phyloP scores from a whole-genome alignment of 805 yeast genomes.

The Saccharomycopsis amapae region DNA sequence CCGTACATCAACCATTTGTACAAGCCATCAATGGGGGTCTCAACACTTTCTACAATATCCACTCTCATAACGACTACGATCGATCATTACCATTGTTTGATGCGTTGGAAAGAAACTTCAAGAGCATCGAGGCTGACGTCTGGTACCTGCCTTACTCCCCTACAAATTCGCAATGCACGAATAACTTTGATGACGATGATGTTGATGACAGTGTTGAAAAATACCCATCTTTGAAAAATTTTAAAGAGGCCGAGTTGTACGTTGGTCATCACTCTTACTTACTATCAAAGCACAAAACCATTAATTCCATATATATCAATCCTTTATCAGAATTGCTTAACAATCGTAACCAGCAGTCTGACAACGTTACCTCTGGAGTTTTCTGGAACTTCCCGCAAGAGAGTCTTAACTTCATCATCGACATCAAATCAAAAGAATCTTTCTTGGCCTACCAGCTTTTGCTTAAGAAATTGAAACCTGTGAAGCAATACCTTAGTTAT shows the following conservation, averaged over 20 bases:
- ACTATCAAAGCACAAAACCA: conserved; percentile 36
- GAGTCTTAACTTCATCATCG: conserved; percentile 41
- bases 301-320: conserved; percentile 44
- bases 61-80: conserved; percentile 70
- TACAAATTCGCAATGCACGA: conserved; percentile 16
- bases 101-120: conserved; percentile 45
- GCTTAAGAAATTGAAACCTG: conserved; percentile 37
- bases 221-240: not conserved
- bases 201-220: not conserved
- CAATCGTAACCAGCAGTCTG: not conserved
- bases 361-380: conserved; percentile 29
- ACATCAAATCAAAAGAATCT: conserved; percentile 47
- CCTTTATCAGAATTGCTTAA: conserved; percentile 42
- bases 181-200: too few relatives aligned
- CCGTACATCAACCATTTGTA: too few relatives aligned
- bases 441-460: conserved; percentile 40
- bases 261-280: conserved; percentile 57
- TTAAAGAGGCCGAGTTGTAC: conserved; percentile 31
- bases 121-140: conserved; percentile 59
- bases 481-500: conserved; percentile 45
- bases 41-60: conserved; percentile 28
- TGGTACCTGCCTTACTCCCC: conserved; percentile 38
- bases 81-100: conserved; percentile 49
- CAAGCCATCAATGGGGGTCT: not conserved
- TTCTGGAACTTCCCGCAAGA: conserved; percentile 39